phyloP scores from a whole-genome alignment of 1,284 basidiomycete species.

The Pulchroboletus neoregius region DNA sequence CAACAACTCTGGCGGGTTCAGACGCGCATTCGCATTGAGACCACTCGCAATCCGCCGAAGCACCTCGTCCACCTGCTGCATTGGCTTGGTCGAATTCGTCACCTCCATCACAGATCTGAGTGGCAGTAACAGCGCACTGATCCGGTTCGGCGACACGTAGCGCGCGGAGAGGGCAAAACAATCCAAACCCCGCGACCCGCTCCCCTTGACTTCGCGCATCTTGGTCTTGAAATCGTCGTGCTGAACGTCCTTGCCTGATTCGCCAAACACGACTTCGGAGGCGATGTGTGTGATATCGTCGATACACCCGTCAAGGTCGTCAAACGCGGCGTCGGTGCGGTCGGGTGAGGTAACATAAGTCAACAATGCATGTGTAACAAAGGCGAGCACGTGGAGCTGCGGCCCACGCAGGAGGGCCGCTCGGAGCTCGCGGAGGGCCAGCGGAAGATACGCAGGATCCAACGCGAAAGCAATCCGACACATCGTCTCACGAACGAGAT shows the following conservation, averaged over 20 bases:
- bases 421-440: slow-evolving; percentile 78
- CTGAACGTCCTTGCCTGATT: slow-evolving; percentile 87
- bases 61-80: slow-evolving; percentile 87
- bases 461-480: slow-evolving; percentile 78
- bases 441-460: slow-evolving; percentile 71
- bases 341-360: slow-evolving; percentile 72
- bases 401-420: slow-evolving; percentile 86
- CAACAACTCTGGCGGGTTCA: slow-evolving; percentile 72
- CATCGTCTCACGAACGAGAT: slow-evolving; percentile 82
- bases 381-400: slow-evolving; percentile 91
- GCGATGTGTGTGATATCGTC: slow-evolving; percentile 77
- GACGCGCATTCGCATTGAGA: slow-evolving; percentile 77
- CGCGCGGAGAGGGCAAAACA: slow-evolving; percentile 81
- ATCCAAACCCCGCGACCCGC: slow-evolving; percentile 78
- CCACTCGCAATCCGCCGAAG: slow-evolving; percentile 81
- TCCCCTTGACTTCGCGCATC: slow-evolving; percentile 84
- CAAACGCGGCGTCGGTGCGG: slow-evolving; percentile 45
- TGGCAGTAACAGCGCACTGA: slow-evolving; percentile 77
- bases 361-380: slow-evolving; percentile 79
- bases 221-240: slow-evolving; percentile 93
- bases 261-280: slow-evolving; percentile 92
- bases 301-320: slow-evolving; percentile 74
- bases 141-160: slow-evolving; percentile 68
- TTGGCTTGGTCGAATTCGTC: slow-evolving; percentile 78
- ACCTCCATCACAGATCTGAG: slow-evolving; percentile 84